Percentiles rank a stretch among this genome's conserved stretches.
These are phyloP conservation scores for Apiospora koreana DNA, from an alignment of 2,329 filamentous ascomycete species.

Conservation along the genomic window DNA sequence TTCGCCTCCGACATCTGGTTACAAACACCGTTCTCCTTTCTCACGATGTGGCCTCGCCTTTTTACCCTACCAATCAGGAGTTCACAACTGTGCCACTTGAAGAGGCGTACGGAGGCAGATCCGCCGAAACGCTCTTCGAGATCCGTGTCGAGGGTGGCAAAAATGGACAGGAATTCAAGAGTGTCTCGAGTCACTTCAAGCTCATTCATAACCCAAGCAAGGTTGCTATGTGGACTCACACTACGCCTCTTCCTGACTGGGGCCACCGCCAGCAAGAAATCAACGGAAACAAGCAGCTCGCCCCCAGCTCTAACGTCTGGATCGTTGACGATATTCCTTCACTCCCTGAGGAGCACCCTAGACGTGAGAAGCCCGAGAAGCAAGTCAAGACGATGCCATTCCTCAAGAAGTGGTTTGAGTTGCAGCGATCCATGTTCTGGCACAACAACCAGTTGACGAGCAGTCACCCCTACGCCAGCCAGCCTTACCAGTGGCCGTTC, in stretches of 20 bases:
- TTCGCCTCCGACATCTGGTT: constrained; percentile 82
- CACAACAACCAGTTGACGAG: constrained; percentile 98
- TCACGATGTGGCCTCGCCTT: constrained; percentile 96
- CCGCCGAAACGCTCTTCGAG: constrained; percentile 91
- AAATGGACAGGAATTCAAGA: constrained; percentile 80
- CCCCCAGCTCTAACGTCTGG: constrained; percentile 91
- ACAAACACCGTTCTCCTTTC: constrained; percentile 87
- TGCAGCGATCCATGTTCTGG: constrained; percentile 98
- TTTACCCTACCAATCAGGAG: constrained; percentile 96
- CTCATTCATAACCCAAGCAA: constrained; percentile 92
- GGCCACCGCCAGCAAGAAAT: constrained; percentile 97
- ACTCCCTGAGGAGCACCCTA: constrained; percentile 68
- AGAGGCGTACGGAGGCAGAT: constrained; percentile 71
- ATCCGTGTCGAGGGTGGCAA: constrained; percentile 88
- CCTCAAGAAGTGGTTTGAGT: constrained; percentile 90
- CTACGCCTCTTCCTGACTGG: constrained; percentile 94
- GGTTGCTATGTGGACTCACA: constrained; percentile 99
- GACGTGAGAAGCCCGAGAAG: constrained; percentile 73
- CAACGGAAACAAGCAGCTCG: constrained; percentile 96
- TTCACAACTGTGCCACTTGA: constrained; percentile 82
- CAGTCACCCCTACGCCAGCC: constrained; percentile 93
- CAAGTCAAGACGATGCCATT: constrained; percentile 86
- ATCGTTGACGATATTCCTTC: constrained; percentile 89
- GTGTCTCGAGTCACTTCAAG: constrained; percentile 91
- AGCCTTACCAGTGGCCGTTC: constrained; percentile 98